A percentile compares a stretch with the other conserved stretches of the same genome.
These are phyloP conservation scores for Coniosporium tulheliwenetii DNA, from an alignment of 2,329 filamentous ascomycete genomes.

Conservation along the genomic window DNA sequence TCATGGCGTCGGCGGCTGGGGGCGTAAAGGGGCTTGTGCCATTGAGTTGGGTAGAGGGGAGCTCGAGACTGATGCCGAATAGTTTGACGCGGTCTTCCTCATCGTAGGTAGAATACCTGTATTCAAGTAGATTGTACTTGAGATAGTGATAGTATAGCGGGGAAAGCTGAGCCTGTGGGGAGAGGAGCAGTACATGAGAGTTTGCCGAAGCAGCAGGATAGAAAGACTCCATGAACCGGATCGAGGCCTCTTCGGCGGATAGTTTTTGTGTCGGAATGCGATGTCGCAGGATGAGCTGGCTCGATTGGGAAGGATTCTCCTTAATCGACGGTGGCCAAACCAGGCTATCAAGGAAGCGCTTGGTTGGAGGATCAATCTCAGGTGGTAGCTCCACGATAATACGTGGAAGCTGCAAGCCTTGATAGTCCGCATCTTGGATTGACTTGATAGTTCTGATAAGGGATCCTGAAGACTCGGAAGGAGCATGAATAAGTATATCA, in stretches of 20 bases:
- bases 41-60: conserved; percentile 50
- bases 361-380: conserved; percentile 48
- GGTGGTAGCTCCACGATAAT: conserved; percentile 74
- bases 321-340: conserved; percentile 47
- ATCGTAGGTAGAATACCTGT: conserved; percentile 48
- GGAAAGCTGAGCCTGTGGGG: conserved; percentile 65
- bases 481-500: conserved; percentile 72
- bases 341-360: conserved; percentile 46
- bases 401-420: conserved; percentile 51
- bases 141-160: conserved; percentile 76
- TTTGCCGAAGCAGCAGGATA: conserved; percentile 52
- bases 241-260: conserved; percentile 53
- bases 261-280: conserved; percentile 48
- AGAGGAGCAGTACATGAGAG: conserved; percentile 72
- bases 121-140: conserved; percentile 62
- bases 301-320: conserved; percentile 25
- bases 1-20: conserved; percentile 25
- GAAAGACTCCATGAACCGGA: conserved; percentile 72
- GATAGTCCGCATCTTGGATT: conserved; percentile 59
- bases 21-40: conserved; percentile 39
- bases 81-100: conserved; percentile 37
- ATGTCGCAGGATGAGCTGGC: conserved; percentile 52
- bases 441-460: conserved; percentile 65
- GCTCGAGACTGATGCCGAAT: conserved; percentile 65
- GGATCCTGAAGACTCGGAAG: conserved; percentile 53